phyloP scores from a whole-genome alignment of 192 early-diverging fungal genomes.

The Pilaira anomala region DNA sequence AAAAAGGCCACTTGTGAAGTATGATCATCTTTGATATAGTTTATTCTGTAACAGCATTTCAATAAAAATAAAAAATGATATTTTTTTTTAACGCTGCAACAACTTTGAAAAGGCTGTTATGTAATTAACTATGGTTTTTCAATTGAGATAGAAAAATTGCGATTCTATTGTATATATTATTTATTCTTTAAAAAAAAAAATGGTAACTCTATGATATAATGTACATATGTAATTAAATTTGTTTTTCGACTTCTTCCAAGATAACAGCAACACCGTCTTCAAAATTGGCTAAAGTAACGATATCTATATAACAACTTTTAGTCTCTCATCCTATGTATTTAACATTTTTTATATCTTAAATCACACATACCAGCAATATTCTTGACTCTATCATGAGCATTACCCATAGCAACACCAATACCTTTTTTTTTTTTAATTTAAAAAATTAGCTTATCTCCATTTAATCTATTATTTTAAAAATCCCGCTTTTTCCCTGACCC shows the following conservation, averaged over 20 bases:
- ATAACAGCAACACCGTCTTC: slow-evolving; percentile 42
- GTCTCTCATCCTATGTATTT: neutral
- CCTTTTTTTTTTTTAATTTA: neutral
- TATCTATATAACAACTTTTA: slow-evolving; percentile 11
- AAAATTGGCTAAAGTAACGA: slow-evolving; percentile 34
- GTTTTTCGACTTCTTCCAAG: slow-evolving; percentile 21
- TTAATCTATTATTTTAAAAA: slow-evolving; percentile 12
- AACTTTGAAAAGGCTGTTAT: too few species aligned
- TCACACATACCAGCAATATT: slow-evolving; percentile 22
- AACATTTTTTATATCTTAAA: neutral
- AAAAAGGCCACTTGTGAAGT: too few species aligned
- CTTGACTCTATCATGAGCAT: slow-evolving; percentile 26
- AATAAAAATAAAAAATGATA: too few species aligned
- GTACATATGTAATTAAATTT: too few species aligned
- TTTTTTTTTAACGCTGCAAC: too few species aligned
- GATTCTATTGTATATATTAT: too few species aligned
- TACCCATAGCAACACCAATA: slow-evolving; percentile 29
- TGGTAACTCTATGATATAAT: too few species aligned
- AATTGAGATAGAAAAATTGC: too few species aligned
- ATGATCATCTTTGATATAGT: too few species aligned
- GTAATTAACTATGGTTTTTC: too few species aligned
- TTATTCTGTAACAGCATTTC: too few species aligned
- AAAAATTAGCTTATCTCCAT: neutral
- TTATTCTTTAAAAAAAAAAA: too few species aligned
- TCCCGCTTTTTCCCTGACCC: slow-evolving; percentile 1